Evolutionary conservation across 148 eudicot genomes (phyloP), one percentile per base, ranked within the genome.

Genomic region (Rhododendron molle): DNA sequence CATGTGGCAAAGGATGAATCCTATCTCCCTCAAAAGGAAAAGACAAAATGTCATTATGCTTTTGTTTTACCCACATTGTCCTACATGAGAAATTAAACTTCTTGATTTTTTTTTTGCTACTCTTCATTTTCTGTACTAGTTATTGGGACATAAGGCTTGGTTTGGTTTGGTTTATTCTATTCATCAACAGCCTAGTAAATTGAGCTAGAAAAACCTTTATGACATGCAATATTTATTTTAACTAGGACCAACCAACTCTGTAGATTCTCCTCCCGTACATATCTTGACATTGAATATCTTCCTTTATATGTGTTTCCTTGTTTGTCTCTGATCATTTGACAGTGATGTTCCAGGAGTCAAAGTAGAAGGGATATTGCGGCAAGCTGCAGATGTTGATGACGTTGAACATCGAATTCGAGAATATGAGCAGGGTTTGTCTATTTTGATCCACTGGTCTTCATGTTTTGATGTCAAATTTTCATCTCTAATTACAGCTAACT

Each of bases 301-400:
- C 40, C 62, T 56, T 50, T 83, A 9, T 34, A 32, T 30, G 28
- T 77, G 74, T 73, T 54, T 47, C 18, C 9, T 21, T 85, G 36
- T 76, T 28, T 54, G 11, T 73, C 71, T 79, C 52, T 87, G 58
- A 72, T 78, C 84, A 44, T 65, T 81, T 74, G 87, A 65, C 47
- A 52, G 18, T 72, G 40, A 85, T 84, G 85, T 81, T 90, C 60
- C 91, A 97, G 99, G 99, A 90, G 88, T 89, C 81, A 92, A 86
- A 89, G 93, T 91, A 20, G 99, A 97, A 91, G 99, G 99, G 86
- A 91, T 97, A 85, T 92, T 97, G 91, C 90, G 99, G 88, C 99
- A 97, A 90, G 98, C 99, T 92, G 99, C 99, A 87, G 96, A 95
- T 85, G 99, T 97, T 85, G 99, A 97, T 18, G 93, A 92, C 85